Base-by-base conservation (phyloP, 2,329 filamentous ascomycete genomes). In the Kalaharituber pfeilii region DNA sequence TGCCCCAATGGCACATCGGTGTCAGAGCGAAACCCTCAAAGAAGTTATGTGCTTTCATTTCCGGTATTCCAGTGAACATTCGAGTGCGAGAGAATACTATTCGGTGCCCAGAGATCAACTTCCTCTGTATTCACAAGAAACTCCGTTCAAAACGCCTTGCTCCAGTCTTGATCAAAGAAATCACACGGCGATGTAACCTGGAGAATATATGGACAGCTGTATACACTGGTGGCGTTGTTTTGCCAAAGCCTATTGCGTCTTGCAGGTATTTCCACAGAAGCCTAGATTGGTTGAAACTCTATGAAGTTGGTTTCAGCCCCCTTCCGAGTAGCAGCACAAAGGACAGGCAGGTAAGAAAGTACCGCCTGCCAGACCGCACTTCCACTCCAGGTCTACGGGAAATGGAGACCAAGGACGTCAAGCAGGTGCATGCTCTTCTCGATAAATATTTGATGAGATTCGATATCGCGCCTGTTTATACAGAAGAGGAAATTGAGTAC, bases 91-190 rank as follows among this genome's bases (percentile, higher is more conserved):
- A 82, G 56, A 84, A 84, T 56, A 71, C 77, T 55, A 71, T 98
- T 57, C 78, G 80, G 59, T 82, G 84, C 62, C 87, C 85, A 50
- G 91, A 98, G 69, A 91, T 98, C 70, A 98, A 98, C 73, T 98
- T 96, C 71, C 81, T 98, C 61, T 94, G 88, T 66, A 82, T 98
- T 53, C 91, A 98, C 75, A 96, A 96, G 75, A 96, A 96, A 71
- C 79, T 98, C 28, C 85, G 91, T 51, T 80, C 84, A 55, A 95
- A 96, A 73, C 82, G 91, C 53, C 79, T 98, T 44, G 81, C 91
- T 0, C 91, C 91, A 0, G 84, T 96, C 1, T 78, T 98, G 52
- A 98, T 98, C 73, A 95, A 95, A 69, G 91, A 98, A 68, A 86
- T 98, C 63, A 98, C 91, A 4, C 82, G 91, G 49, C 78, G 87